These are phyloP conservation scores for Phytophthora citricola DNA, from an alignment of 352 stramenopile genomes.

Conservation along the genomic window DNA sequence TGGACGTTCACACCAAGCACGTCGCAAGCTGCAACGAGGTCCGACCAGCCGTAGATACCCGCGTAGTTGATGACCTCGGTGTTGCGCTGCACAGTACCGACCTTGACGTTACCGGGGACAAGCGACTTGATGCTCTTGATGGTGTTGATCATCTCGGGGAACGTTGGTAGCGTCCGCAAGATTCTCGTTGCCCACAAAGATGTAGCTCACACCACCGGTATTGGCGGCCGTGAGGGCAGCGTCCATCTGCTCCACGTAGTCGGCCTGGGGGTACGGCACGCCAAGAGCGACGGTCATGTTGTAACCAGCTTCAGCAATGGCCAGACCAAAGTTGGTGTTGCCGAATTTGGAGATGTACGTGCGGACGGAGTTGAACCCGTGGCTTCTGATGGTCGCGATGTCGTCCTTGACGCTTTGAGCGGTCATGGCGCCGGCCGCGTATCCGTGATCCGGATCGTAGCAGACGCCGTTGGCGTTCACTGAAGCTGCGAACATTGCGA, in stretches of 20 bases:
- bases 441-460: constrained; percentile 63
- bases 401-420: constrained; percentile 41
- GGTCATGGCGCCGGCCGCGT: constrained; percentile 23
- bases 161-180: constrained; percentile 34
- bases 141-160: constrained; percentile 40
- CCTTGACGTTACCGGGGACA: constrained; percentile 54
- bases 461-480: constrained; percentile 65
- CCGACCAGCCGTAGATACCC: constrained; percentile 32
- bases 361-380: constrained; percentile 63
- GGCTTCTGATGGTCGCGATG: constrained; percentile 52
- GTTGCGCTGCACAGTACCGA: constrained; percentile 73
- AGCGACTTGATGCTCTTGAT: constrained; percentile 53
- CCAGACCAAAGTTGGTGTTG: constrained; percentile 42
- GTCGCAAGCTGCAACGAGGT: constrained; percentile 44
- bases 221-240: constrained; percentile 50
- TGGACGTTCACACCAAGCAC: constrained; percentile 67
- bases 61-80: constrained; percentile 53
- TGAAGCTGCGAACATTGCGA: constrained; percentile 29
- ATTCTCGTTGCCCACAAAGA: constrained; percentile 79
- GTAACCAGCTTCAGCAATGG: constrained; percentile 45
- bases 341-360: constrained; percentile 74
- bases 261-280: constrained; percentile 49
- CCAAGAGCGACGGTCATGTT: constrained; percentile 49
- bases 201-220: constrained; percentile 49
- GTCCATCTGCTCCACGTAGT: constrained; percentile 45